Percentiles rank a stretch among this genome's conserved stretches.
phyloP scores from a whole-genome alignment of 2,329 filamentous ascomycete genomes.

The Thielaviopsis euricoi region DNA sequence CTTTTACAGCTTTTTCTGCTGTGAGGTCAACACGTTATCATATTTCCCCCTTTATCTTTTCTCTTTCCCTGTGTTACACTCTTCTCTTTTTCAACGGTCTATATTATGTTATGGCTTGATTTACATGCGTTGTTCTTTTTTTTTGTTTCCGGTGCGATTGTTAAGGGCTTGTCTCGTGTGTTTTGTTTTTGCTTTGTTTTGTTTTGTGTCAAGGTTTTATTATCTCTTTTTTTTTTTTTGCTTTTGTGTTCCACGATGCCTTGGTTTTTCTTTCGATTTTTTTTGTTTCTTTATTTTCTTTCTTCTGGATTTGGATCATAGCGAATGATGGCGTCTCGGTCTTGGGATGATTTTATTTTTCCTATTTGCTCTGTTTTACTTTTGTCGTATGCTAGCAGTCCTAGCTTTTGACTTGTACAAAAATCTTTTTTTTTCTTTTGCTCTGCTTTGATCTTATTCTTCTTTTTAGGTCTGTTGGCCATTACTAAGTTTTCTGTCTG shows the following conservation, averaged over 20 bases:
- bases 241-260: neutral
- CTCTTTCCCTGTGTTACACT: neutral
- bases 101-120: neutral
- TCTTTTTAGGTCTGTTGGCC: neutral
- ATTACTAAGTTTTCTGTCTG: neutral
- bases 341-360: neutral
- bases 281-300: neutral
- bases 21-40: neutral
- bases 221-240: neutral
- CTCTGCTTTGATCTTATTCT: neutral
- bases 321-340: neutral
- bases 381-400: neutral
- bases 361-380: neutral
- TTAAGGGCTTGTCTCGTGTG: neutral
- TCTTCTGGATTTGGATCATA: neutral
- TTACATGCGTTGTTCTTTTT: neutral
- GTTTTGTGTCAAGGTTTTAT: constrained; percentile 14
- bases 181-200: neutral
- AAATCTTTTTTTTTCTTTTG: neutral
- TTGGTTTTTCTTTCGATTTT: neutral
- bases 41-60: neutral
- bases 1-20: neutral
- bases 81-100: neutral
- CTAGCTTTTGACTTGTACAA: neutral
- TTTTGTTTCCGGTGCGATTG: neutral